Base-by-base conservation (phyloP, 2,329 filamentous ascomycete species). In the Periconia digitata region DNA sequence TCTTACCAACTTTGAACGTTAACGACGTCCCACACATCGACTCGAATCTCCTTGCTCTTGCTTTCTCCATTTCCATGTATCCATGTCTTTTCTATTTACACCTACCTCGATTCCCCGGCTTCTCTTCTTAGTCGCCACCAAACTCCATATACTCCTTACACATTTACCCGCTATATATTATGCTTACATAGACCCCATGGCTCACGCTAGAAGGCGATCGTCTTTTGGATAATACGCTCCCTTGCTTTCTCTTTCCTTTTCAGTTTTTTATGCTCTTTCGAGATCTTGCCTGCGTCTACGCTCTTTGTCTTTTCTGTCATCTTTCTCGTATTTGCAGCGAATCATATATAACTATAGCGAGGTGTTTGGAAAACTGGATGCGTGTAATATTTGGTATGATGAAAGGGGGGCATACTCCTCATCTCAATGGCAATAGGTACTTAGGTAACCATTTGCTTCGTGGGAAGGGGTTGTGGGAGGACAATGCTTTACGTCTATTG, bases 101-200 rank as follows among this genome's bases (percentile, higher is more conserved):
- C 47, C 48, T 43, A 50, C 56, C 44, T 49, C 43, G 48, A 55
- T 54, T 54, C 46, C 46, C 52, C 54, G 50, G 55, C 51, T 54
- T n/a, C 24, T 13, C 6, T 27, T 56, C 50, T 51, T 18, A 46
- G 55, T 53, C 50, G 46, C 34, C 34, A 32, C 44, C 44, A 44
- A 27, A n/a, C 29, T 24, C 13, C 32, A n/a, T n/a, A n/a, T n/a
- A n/a, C n/a, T n/a, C n/a, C n/a, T 13, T 32, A 32, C 27, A 32
- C 27, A 32, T 32, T 15, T 10, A 32, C 27, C 3, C 27, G 27
- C 12, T 10, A 32, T 32, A 4, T 42, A 36, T 18, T 29, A 38
- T 36, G 36, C 37, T 34, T 41, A 13, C 42, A 50, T 62, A 64
- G 61, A 69, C 46, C 46, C 65, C 63, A 69, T 64, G 53, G 63